These are phyloP conservation scores for Brassica rapa DNA, from an alignment of 345 rosid genomes.

Conservation along the genomic window DNA sequence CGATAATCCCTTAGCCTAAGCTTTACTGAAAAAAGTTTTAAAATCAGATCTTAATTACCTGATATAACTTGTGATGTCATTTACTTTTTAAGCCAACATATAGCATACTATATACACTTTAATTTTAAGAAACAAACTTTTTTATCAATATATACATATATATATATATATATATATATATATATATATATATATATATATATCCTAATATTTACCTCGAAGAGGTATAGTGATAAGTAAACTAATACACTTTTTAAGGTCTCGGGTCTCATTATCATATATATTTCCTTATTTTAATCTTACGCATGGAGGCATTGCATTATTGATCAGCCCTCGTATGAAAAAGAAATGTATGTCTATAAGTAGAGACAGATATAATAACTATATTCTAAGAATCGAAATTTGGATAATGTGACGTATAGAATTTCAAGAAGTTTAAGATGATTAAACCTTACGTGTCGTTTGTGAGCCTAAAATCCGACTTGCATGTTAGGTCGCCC, in stretches of 20 bases:
- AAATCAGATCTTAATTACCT: not conserved
- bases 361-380: not conserved
- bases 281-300: not conserved
- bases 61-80: not conserved
- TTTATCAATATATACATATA: not conserved
- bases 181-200: not conserved
- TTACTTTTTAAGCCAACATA: conserved; percentile 1
- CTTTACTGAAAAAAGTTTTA: not conserved
- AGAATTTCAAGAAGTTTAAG: conserved; percentile 5
- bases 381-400: not conserved
- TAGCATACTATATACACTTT: not conserved
- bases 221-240: conserved; percentile 14
- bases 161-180: not conserved
- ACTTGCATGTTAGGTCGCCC: conserved; percentile 39
- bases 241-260: conserved; percentile 11
- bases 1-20: not conserved
- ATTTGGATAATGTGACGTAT: conserved; percentile 24
- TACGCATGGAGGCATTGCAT: conserved; percentile 1
- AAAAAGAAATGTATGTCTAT: not conserved
- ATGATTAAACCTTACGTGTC: conserved; percentile 18
- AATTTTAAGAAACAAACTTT: not conserved
- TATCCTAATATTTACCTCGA: conserved; percentile 21
- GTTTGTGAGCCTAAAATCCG: conserved; percentile 30
- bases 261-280: conserved; percentile 14
- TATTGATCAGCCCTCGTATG: conserved; percentile 1